Evolutionary conservation across 306 rosid genomes (phyloP).

Genomic region (Castanospermum australe): DNA sequence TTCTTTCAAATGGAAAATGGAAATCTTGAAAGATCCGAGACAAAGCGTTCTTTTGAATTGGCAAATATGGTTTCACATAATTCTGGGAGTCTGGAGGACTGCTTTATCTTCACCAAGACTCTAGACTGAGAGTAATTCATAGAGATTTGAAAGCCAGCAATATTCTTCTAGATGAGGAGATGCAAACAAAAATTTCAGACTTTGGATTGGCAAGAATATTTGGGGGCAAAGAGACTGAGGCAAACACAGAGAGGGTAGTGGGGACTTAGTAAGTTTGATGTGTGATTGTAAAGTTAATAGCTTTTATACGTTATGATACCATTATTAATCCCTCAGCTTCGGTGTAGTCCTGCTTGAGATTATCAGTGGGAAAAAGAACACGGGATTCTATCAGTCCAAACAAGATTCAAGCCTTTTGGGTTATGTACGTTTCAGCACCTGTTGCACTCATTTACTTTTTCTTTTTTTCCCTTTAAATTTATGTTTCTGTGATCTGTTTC

Average conservation of each 20-base stretch:
- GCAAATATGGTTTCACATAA: constrained; percentile 33
- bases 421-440: constrained; percentile 39
- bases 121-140: constrained; percentile 7
- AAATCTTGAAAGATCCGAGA: background rate
- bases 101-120: constrained; percentile 26
- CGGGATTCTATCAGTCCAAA: constrained; percentile 29
- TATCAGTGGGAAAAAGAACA: constrained; percentile 51
- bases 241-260: background rate
- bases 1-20: background rate
- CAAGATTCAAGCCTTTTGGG: constrained; percentile 39
- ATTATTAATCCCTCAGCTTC: constrained; percentile 24
- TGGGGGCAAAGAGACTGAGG: constrained; percentile 11
- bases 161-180: constrained; percentile 15
- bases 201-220: constrained; percentile 21
- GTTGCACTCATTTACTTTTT: background rate
- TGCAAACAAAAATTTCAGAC: constrained; percentile 16
- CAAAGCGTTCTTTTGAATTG: background rate
- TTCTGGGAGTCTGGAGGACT: constrained; percentile 22
- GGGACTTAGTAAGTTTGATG: background rate
- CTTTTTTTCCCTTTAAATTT: background rate
- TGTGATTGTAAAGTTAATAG: background rate
- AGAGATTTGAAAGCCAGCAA: constrained; percentile 24
- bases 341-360: constrained; percentile 51
- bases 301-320: background rate
- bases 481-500: background rate